Conservation (phyloP, 495 filamentous ascomycete genomes). For the Cetradonia linearis region DNA sequence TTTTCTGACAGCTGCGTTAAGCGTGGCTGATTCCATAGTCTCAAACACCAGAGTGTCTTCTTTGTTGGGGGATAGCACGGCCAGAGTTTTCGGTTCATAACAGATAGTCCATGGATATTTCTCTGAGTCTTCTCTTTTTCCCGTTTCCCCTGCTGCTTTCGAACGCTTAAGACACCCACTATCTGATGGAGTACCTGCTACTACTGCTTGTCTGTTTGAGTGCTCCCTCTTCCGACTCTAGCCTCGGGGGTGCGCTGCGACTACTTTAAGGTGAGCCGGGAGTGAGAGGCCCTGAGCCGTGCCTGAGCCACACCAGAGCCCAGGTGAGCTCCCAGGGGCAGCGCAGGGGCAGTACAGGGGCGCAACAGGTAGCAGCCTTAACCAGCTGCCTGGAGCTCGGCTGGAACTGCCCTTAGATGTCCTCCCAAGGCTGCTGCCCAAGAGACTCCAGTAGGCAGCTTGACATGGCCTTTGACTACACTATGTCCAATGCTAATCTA, state of each 20-base stretch:
- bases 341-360: slow-evolving; percentile 3
- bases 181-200: too few relatives aligned
- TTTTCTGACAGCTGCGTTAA: too few relatives aligned
- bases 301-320: slow-evolving; percentile 6
- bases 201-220: too few relatives aligned
- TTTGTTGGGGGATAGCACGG: too few relatives aligned
- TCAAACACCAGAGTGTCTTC: too few relatives aligned
- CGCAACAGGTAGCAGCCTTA: slow-evolving; percentile 1
- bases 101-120: too few relatives aligned
- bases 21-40: too few relatives aligned
- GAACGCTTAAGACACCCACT: too few relatives aligned
- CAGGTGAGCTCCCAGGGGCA: slow-evolving; percentile 5
- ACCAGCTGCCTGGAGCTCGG: not conserved
- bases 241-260: not conserved
- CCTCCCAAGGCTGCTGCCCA: not conserved
- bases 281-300: slow-evolving; percentile 4
- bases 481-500: not conserved
- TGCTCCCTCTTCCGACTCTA: not conserved
- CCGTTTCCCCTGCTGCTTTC: too few relatives aligned
- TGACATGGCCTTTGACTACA: not conserved
- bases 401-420: not conserved
- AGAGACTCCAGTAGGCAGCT: not conserved
- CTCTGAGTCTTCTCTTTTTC: too few relatives aligned
- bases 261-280: not conserved
- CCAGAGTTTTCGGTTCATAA: too few relatives aligned